A percentile compares a stretch with the other conserved stretches of the same genome.
phyloP scores from a whole-genome alignment of 805 yeast genomes.

The Grigorovia humatica region DNA sequence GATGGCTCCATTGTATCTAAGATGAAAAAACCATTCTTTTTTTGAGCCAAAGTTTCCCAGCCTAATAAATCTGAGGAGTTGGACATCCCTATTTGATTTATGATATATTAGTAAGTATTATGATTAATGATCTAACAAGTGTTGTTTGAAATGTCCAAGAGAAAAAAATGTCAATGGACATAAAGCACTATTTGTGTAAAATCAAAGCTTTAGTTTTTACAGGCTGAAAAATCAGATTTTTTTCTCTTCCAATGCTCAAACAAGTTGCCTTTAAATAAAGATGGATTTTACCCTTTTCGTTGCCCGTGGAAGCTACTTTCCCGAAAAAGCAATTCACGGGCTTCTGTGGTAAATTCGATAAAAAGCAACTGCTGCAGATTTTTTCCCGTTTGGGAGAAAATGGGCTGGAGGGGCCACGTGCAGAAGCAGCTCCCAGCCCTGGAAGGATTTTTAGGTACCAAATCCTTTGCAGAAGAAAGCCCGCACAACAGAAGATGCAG shows the following conservation, averaged over 20 bases:
- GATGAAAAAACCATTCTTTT: slow-evolving; percentile 3
- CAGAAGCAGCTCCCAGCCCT: not conserved
- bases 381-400: not conserved
- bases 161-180: not conserved
- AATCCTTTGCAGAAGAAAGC: too few relatives aligned
- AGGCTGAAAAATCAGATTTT: too few relatives aligned
- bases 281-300: not conserved
- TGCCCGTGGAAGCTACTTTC: not conserved
- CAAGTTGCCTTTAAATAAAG: not conserved
- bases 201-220: too few relatives aligned
- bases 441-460: too few relatives aligned
- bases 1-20: slow-evolving; percentile 23
- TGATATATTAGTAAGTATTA: not conserved
- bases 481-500: too few relatives aligned
- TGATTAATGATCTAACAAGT: too few relatives aligned
- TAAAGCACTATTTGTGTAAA: too few relatives aligned
- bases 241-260: too few relatives aligned
- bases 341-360: not conserved
- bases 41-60: not conserved
- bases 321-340: too few relatives aligned
- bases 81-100: slow-evolving; percentile 6
- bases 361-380: not conserved
- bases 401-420: not conserved
- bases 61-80: not conserved
- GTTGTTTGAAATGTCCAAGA: too few relatives aligned